Evolutionary conservation across 1,284 basidiomycete species (phyloP).

Genomic region (Marasmius oreades): DNA sequence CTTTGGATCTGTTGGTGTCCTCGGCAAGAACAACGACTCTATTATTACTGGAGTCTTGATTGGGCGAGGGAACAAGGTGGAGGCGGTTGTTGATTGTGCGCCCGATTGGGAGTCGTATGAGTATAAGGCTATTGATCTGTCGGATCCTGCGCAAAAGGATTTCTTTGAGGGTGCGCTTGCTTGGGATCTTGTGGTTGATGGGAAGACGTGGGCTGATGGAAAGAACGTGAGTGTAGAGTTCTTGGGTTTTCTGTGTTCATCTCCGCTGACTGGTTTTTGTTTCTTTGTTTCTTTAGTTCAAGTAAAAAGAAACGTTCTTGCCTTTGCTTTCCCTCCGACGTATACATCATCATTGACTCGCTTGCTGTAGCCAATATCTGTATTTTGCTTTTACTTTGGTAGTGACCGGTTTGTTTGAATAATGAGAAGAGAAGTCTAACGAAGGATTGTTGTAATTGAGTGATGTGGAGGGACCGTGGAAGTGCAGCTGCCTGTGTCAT

Average conservation of each 20-base stretch:
- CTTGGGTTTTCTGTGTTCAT: slow-evolving; percentile 6
- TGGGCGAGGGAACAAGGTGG: slow-evolving; percentile 70
- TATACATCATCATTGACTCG: background rate
- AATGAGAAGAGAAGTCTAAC: background rate
- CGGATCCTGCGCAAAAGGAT: slow-evolving; percentile 22
- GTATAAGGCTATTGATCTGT: slow-evolving; percentile 72
- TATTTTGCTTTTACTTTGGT: background rate
- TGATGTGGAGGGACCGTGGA: background rate
- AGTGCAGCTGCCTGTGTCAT: no score
- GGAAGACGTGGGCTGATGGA: slow-evolving; percentile 85
- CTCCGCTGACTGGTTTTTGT: background rate
- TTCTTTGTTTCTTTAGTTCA: slow-evolving; percentile 22
- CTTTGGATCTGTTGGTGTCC: slow-evolving; percentile 91
- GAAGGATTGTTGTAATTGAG: background rate
- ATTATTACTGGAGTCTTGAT: slow-evolving; percentile 82
- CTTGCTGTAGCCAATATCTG: background rate
- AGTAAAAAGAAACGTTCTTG: slow-evolving; percentile 24
- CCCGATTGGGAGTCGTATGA: slow-evolving; percentile 93
- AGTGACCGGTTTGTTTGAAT: background rate
- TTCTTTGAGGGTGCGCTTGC: slow-evolving; percentile 90
- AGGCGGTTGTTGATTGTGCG: slow-evolving; percentile 76
- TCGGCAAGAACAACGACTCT: slow-evolving; percentile 71
- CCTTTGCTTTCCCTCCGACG: background rate
- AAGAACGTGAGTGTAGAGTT: slow-evolving; percentile 63
- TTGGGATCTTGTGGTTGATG: slow-evolving; percentile 86